Evolutionary conservation across 148 eudicot species (phyloP), one percentile per base, ranked within the genome.

Genomic region (Persicaria tinctoria): DNA sequence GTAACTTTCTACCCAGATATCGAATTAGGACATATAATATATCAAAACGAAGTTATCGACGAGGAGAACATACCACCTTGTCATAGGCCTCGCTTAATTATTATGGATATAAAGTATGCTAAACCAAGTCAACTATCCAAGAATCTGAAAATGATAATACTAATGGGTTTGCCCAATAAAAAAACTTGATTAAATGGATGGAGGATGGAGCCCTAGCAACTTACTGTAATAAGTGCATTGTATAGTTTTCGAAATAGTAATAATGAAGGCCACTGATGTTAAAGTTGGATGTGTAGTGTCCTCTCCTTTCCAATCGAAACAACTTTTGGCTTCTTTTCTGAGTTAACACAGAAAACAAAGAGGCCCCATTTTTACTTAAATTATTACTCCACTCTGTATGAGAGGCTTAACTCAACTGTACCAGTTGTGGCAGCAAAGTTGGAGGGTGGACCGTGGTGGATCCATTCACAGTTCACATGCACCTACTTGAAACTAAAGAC

Each of bases 221-320:
- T 46, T 41, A 64, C 18, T 41, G 27, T 11, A 64, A 12, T 66
- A 66, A 38, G 70, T 66, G 70, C 8, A 32, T 32, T 32, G 1
- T 13, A 47, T 66, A 66, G 12, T 41, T 66, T 66, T 66, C 47
- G 48, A 66, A 46, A 66, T 18, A 66, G 48, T 66, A 66, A 66
- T 66, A 44, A 66, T 66, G 41, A 66, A 41, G 3, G 8, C 47
- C 70, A 66, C 70, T 66, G 44, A 10, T 38, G 18, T 17, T 1
- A 66, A 66, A 66, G 70, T 66, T 41, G 70, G 70, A 41, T 66
- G 48, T 5, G 8, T 66, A 66, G 14, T 66, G 69, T 63, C 69
- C 69, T 63, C 69, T 63, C 45, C 69, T 63, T 63, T 63, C n/a
- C 38, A 63, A 63, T 63, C 46, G 16, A 63, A 38, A 63, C 69